Conservation (phyloP, 768 basidiomycete species). For the Megacollybia marginata region DNA sequence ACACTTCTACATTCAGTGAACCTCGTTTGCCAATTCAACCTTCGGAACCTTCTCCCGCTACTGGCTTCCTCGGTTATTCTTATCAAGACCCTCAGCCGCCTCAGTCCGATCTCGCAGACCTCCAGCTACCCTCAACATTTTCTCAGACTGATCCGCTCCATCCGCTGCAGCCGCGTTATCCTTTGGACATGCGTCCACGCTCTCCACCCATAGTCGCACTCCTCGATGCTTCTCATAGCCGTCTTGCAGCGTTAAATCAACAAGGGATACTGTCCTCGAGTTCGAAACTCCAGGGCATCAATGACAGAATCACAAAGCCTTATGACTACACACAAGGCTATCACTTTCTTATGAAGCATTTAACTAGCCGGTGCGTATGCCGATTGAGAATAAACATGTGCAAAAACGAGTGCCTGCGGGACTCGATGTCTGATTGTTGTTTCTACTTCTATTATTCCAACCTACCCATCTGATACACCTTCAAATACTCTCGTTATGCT, state of each 20-base stretch:
- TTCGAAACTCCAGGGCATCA: conserved; percentile 48
- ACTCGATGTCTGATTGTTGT: conserved; percentile 34
- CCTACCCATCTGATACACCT: conserved; percentile 9
- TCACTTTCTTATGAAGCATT: conserved; percentile 92
- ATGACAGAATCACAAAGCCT: conserved; percentile 62
- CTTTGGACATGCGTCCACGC: conserved; percentile 35
- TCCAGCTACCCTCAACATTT: conserved; percentile 17
- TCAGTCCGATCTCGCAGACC: conserved; percentile 32
- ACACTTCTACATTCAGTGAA: conserved; percentile 1
- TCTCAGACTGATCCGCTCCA: conserved; percentile 25
- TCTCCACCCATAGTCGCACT: conserved; percentile 31
- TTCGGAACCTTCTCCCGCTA: background rate
- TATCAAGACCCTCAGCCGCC: conserved; percentile 28
- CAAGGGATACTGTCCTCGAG: conserved; percentile 20
- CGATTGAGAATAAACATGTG: conserved; percentile 23
- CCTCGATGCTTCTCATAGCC: conserved; percentile 15
- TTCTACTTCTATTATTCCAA: conserved; percentile 13
- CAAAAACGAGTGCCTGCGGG: conserved; percentile 36
- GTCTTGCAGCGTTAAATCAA: conserved; percentile 28
- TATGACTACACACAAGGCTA: conserved; percentile 97
- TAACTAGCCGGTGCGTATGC: conserved; percentile 68
- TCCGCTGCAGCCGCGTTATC: conserved; percentile 46
- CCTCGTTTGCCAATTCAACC: background rate
- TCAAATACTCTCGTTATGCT: conserved; percentile 8
- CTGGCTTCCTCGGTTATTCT: conserved; percentile 35